Percentiles rank a stretch among this genome's conserved stretches.
phyloP scores from a whole-genome alignment of 148 eudicot genomes.

The Fagopyrum esculentum region DNA sequence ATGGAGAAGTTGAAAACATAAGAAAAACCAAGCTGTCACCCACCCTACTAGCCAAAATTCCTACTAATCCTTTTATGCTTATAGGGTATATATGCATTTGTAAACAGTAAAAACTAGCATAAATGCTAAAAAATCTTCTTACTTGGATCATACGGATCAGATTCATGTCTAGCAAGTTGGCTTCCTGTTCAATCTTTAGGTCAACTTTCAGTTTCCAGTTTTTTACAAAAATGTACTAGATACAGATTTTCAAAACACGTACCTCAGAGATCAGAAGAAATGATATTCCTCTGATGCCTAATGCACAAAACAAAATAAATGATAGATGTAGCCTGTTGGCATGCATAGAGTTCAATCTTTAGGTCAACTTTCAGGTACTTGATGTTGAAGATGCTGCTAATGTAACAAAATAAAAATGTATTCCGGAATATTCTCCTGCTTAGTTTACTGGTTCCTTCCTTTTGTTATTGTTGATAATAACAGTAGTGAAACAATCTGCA shows the following conservation, averaged over 20 bases:
- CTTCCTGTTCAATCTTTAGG: no score
- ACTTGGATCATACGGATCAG: background rate
- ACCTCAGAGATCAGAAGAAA: conserved; percentile 2
- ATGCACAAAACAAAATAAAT: no score
- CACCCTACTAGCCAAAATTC: conserved; percentile 10
- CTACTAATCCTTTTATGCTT: conserved; percentile 10
- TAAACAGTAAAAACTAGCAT: background rate
- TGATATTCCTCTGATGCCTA: background rate
- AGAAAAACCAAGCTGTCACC: background rate
- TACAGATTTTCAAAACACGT: no score
- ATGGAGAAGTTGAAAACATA: conserved; percentile 9
- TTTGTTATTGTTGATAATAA: background rate
- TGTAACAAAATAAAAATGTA: conserved; percentile 26
- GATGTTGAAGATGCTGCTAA: conserved; percentile 84
- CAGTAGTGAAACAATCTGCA: no score
- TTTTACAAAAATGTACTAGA: no score
- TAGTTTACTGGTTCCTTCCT: background rate
- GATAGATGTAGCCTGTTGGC: no score
- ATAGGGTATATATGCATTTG: conserved; percentile 5
- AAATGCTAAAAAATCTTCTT: background rate
- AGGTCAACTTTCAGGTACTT: conserved; percentile 85
- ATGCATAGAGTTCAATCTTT: no score
- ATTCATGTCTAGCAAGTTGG: no score
- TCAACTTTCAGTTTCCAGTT: no score
- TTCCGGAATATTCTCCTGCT: no score